These are phyloP conservation scores for Ceratocystis alfenasii DNA, from an alignment of 2,329 filamentous ascomycete species.

Conservation along the genomic window DNA sequence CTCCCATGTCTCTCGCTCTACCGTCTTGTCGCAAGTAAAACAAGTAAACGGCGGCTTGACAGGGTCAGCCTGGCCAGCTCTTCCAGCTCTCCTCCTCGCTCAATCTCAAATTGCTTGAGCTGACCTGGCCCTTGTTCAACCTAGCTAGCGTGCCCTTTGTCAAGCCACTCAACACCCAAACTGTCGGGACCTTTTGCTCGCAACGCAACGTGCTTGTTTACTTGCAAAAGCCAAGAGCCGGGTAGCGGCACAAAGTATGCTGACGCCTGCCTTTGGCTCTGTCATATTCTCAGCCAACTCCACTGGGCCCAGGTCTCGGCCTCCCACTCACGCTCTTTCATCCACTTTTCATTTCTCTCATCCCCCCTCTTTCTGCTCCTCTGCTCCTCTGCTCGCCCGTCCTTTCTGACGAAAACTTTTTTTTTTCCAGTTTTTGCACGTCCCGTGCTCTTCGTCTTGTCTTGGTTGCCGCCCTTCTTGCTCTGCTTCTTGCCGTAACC, in stretches of 20 bases:
- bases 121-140: background rate
- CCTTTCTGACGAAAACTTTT: too few species aligned
- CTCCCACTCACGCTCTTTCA: background rate
- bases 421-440: too few species aligned
- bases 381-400: too few species aligned
- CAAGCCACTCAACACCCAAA: background rate
- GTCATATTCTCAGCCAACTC: background rate
- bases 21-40: too few species aligned
- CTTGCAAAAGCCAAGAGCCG: background rate
- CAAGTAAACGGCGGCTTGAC: too few species aligned
- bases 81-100: background rate
- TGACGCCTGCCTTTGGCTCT: background rate
- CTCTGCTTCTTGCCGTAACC: too few species aligned
- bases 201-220: background rate
- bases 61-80: too few species aligned
- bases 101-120: background rate
- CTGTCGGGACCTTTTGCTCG: slow-evolving; percentile 9
- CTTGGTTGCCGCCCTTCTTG: too few species aligned
- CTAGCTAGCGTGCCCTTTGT: background rate
- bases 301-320: background rate
- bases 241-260: slow-evolving; percentile 1
- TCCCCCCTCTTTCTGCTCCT: too few species aligned
- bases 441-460: too few species aligned
- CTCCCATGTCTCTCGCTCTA: too few species aligned
- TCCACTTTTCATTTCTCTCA: background rate